phyloP scores from a whole-genome alignment of 2,329 filamentous ascomycete genomes.

The Fusarium decemcellulare region DNA sequence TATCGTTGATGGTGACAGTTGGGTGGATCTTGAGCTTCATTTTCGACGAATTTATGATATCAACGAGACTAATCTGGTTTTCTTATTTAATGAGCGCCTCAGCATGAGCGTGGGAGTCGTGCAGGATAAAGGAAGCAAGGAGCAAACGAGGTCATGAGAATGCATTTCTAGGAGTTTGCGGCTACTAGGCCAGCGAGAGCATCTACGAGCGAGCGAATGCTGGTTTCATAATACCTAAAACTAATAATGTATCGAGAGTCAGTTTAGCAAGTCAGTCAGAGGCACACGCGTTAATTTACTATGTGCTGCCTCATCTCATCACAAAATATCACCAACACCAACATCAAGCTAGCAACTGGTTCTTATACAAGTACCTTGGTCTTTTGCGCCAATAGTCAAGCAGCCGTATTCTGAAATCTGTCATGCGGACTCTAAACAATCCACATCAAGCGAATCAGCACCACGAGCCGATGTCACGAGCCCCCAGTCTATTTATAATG shows the following conservation, averaged over 20 bases:
- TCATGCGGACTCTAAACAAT: no score
- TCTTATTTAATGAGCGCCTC: conserved; percentile 1
- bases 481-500: no score
- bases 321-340: neutral
- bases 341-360: neutral
- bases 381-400: no score
- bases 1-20: neutral
- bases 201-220: neutral
- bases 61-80: neutral
- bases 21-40: no score
- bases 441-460: no score
- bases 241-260: neutral
- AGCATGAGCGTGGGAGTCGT: conserved; percentile 1
- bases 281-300: conserved; percentile 3
- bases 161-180: no score
- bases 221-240: neutral
- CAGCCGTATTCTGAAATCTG: no score
- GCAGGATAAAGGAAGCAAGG: neutral
- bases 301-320: conserved; percentile 23
- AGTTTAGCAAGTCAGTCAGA: no score
- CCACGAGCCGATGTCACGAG: no score
- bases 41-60: no score
- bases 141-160: neutral
- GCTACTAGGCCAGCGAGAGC: neutral
- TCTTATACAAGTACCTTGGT: no score